Evolutionary conservation across 2,329 filamentous ascomycete genomes (phyloP), one percentile per base, ranked within the genome.

Genomic region (Penicillium frequentans): DNA sequence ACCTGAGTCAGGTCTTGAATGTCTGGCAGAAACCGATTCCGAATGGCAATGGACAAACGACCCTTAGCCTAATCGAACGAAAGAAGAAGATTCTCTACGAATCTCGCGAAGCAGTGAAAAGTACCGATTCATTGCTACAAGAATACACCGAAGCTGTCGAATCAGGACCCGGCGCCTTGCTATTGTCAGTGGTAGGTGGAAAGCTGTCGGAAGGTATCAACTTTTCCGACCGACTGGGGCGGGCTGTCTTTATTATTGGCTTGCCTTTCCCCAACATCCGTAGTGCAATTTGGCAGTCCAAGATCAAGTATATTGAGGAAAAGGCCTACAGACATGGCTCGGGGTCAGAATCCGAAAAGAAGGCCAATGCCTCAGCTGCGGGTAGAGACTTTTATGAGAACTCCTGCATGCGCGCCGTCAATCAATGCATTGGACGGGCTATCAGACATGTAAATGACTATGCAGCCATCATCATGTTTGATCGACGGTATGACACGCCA

Each of bases 201-300:
- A 96, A 93, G 64, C 88, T 99, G 77, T 96, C 91, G 56, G 95
- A 99, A 76, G 95, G 95, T 63, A 99, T 99, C 78, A 99, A 99
- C 76, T 99, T 99, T 77, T 93, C 91, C 0, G 93, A 99, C 75
- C 82, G 84, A 3, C 85, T 99, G 0, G 95, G 95, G 1, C 87
- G 95, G 26, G 93, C 90, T 53, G 92, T 99, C 9, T 80, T 96
- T 14, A 89, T 98, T n/a, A 85, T 98, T 14, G 95, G 95, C 0
- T 79, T 99, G 4, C 95, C 95, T 0, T 99, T 96, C 65, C 92
- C 95, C 0, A 99, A 98, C 66, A 87, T 92, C 52, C 86, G 90
- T 64, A 91, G 90, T 10, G 87, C 92, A 1, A 91, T 97, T 68
- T 98, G 93, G 93, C 92, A 91, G 72, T 91, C 93, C 0, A 93